A percentile compares a stretch with the other conserved stretches of the same genome.
phyloP scores from a whole-genome alignment of 306 rosid species.

The Psophocarpus tetragonolobus region DNA sequence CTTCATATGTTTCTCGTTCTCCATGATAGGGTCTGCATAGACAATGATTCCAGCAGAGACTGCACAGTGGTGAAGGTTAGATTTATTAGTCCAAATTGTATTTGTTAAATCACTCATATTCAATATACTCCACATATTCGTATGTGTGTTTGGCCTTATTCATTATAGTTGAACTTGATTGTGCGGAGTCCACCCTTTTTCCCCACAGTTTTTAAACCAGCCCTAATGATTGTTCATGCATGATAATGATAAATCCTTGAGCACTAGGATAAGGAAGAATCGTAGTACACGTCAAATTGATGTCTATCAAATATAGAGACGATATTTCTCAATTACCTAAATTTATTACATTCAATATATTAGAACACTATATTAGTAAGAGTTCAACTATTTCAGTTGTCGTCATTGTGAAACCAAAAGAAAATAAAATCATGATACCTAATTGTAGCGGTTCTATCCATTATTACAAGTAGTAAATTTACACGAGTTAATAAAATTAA shows the following conservation, averaged over 20 bases:
- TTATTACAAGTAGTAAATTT: neutral
- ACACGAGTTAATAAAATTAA: neutral
- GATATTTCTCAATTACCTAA: neutral
- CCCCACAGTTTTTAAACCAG: neutral
- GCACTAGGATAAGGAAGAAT: neutral
- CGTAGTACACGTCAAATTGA: neutral
- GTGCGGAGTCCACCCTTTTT: neutral
- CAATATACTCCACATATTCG: neutral
- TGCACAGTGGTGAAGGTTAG: slow-evolving; percentile 72
- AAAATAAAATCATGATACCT: too few relatives aligned
- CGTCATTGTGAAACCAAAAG: neutral
- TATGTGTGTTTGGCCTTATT: neutral
- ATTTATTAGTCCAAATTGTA: neutral
- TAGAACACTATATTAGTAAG: neutral
- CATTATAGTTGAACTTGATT: neutral
- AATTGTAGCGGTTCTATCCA: too few relatives aligned
- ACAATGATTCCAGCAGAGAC: slow-evolving; percentile 59
- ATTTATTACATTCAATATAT: neutral
- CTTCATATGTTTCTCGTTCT: neutral
- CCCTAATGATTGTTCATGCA: neutral
- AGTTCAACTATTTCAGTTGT: neutral
- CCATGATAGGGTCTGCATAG: slow-evolving; percentile 62
- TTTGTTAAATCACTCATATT: neutral
- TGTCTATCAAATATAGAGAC: neutral
- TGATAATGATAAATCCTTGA: neutral